phyloP scores from a whole-genome alignment of 202 grass and related monocot genomes.

The Eragrostis tef region DNA sequence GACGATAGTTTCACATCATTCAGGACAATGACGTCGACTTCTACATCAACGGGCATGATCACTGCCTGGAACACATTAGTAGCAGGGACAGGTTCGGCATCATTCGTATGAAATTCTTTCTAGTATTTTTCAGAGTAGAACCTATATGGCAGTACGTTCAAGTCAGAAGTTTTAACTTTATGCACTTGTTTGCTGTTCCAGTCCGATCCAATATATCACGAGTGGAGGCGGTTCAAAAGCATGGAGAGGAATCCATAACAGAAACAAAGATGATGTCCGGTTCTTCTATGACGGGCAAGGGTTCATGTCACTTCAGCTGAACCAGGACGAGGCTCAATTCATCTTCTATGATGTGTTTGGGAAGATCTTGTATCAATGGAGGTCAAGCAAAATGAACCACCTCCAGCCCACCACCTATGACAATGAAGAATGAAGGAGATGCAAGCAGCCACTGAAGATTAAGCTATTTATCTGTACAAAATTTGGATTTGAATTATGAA shows the following conservation, averaged over 20 bases:
- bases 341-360: conserved; percentile 67
- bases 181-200: conserved; percentile 33
- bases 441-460: not conserved
- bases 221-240: conserved; percentile 88
- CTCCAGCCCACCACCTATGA: not conserved
- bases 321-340: conserved; percentile 30
- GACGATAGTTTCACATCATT: not conserved
- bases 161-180: not conserved
- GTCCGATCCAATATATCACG: conserved; percentile 76
- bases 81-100: conserved; percentile 65
- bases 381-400: conserved; percentile 35
- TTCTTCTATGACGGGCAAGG: conserved; percentile 95
- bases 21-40: conserved; percentile 61
- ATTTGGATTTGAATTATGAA: not conserved
- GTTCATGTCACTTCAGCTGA: conserved; percentile 78
- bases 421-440: not conserved
- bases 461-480: not conserved
- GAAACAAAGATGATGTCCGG: conserved; percentile 57
- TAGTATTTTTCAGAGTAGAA: not conserved
- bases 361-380: conserved; percentile 57
- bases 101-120: not conserved
- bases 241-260: conserved; percentile 55
- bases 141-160: not conserved
- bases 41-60: conserved; percentile 88
- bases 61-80: conserved; percentile 90